A percentile compares a stretch with the other conserved stretches of the same genome.
Evolutionary conservation across 2,329 filamentous ascomycete species (phyloP).

Genomic region (Emmonsiellopsis sp.): DNA sequence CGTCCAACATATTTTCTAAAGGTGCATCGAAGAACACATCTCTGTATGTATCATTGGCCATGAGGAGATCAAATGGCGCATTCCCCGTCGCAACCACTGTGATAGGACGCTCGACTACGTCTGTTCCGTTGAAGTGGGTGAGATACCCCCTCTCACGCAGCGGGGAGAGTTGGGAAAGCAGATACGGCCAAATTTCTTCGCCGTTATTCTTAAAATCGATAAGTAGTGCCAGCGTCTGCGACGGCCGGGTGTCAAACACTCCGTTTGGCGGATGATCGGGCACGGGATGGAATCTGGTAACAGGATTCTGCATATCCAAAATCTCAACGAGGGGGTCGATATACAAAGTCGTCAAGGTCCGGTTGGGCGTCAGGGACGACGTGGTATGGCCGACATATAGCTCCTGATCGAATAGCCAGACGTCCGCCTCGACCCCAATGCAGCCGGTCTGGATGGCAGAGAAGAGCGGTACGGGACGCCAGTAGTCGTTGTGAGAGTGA

Average conservation of each 20-base stretch:
- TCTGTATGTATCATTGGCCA: constrained; percentile 38
- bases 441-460: constrained; percentile 47
- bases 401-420: constrained; percentile 46
- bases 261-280: constrained; percentile 29
- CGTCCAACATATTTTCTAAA: constrained; percentile 26
- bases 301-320: constrained; percentile 40
- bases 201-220: constrained; percentile 43
- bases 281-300: constrained; percentile 25
- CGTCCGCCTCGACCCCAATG: constrained; percentile 47
- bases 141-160: constrained; percentile 42
- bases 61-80: constrained; percentile 40
- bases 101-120: constrained; percentile 35
- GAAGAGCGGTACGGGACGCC: constrained; percentile 45
- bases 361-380: constrained; percentile 34
- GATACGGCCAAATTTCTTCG: constrained; percentile 25
- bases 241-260: constrained; percentile 42
- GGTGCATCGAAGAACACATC: constrained; percentile 50
- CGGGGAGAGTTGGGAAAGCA: constrained; percentile 35
- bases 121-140: constrained; percentile 40
- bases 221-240: constrained; percentile 42
- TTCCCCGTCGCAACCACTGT: constrained; percentile 47
- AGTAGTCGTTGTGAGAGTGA: constrained; percentile 53
- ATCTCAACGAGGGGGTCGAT: constrained; percentile 42
- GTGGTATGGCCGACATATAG: constrained; percentile 47
- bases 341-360: constrained; percentile 44